Evolutionary conservation across 257 asterid genomes (phyloP), one percentile per base, ranked within the genome.

Genomic region (Schizonepeta tenuifolia): DNA sequence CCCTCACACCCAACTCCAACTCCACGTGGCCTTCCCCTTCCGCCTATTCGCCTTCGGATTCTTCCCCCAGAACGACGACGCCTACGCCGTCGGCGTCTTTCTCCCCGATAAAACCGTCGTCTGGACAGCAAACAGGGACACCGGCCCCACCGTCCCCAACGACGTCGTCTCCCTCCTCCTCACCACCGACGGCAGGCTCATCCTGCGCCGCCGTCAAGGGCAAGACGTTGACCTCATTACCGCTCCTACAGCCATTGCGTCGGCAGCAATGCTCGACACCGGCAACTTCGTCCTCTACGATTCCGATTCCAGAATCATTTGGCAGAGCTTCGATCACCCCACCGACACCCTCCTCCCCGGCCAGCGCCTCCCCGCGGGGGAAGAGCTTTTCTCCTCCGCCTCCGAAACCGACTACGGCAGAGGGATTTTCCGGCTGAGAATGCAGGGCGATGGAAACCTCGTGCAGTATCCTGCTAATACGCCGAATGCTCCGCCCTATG

Each of bases 241-340:
- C 46, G 24, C 57, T 4, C 0, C 67, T 2, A 62, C 6, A 18
- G 2, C 74, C 1, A 74, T 82, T 33, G 60, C 77, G 0, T 64
- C 67, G 0, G 91, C 87, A 36, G 77, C 88, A 10, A 81, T 88
- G 84, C 81, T 75, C 14, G 84, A 88, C 41, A 75, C 55, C 14
- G 95, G 91, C 4, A 86, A 88, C 71, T 84, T 86, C 17, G 89
- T 88, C 35, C 72, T 88, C 15, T 84, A 83, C 18, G 9, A 41
- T 68, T 71, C 79, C 14, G 38, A 49, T 18, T 44, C 49, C 0
- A 49, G 10, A 9, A 9, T 78, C 22, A 70, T 74, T 0, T 88
- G 95, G 95, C 87, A 76, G 79, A 88, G 92, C 77, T 88, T 83
- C 38, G 87, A 79, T 11, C 0, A 78, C 46, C 92, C 90, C 7